Base-by-base conservation (phyloP, 2,329 filamentous ascomycete genomes). In the Periconia sp. region DNA sequence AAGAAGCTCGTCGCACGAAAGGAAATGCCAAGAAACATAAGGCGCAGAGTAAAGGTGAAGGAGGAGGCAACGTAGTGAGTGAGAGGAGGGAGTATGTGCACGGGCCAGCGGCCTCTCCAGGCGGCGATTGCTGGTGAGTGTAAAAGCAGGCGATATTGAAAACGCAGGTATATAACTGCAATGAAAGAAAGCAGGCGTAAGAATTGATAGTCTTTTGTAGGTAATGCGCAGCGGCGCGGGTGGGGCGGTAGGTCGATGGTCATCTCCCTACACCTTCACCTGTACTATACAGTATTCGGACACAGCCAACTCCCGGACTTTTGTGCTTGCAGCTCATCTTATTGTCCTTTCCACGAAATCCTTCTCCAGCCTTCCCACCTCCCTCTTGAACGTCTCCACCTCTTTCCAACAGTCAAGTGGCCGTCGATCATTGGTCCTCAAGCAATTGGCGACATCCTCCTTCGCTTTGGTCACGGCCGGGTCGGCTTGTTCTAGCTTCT, bases 401-500 rank as follows among this genome's bases (percentile, higher is more conserved):
- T 97, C 92, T 76, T 87, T 83, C 89, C 90, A 97, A 82, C 93
- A 97, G 79, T 97, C 90, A 71, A 97, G 79, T 72, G 93, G 92
- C 74, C 91, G 84, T 60, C 91, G 82, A 76, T 97, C 92, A 74
- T 97, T 88, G 68, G 88, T 82, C 57, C 89, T 81, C 79, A 97
- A 79, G 74, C 93, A 97, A 65, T 84, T 82, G 58, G 94, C 85
- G 52, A 97, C 86, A 55, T 87, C 85, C 62, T 84, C 80, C 74
- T 91, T 88, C 18, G 92, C 90, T 71, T 81, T 82, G 75, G 91
- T 86, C 46, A 96, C 85, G 47, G 78, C 78, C 58, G 87, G 85
- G 62, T 92, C 90, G 61, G 91, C 72, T 61, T 87, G 80, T 52
- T 82, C 78, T 55, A 85, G 64, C 71, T 81, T 82, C 68, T 87